These are phyloP conservation scores for Erysimum cheiri DNA, from an alignment of 441 rosid genomes.

Conservation along the genomic window DNA sequence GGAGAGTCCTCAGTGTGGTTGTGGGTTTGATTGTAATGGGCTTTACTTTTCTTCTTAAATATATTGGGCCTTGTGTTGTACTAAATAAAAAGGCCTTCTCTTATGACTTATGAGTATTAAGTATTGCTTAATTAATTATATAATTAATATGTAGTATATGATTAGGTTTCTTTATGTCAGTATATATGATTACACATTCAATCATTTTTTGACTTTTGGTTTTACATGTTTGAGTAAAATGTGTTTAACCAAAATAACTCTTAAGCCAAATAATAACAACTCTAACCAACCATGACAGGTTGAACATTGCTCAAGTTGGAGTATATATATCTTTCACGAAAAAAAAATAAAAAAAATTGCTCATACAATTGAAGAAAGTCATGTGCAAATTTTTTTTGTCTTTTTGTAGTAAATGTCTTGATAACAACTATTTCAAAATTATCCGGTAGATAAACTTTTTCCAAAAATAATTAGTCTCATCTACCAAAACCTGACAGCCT, in stretches of 20 bases:
- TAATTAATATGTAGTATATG: background rate
- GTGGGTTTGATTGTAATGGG: constrained; percentile 66
- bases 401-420: background rate
- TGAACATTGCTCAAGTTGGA: background rate
- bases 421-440: background rate
- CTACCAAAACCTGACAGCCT: constrained; percentile 22
- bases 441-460: background rate
- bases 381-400: constrained; percentile 18
- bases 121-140: background rate
- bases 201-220: background rate
- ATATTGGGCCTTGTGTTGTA: constrained; percentile 4
- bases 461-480: constrained; percentile 15
- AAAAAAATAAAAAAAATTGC: background rate
- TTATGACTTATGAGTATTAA: background rate
- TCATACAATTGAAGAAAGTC: background rate
- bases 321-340: background rate
- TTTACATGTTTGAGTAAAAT: background rate
- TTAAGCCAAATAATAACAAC: background rate
- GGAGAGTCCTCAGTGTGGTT: constrained; percentile 80
- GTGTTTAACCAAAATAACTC: background rate
- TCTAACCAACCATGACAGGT: background rate
- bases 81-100: constrained; percentile 24
- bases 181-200: background rate
- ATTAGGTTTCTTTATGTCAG: background rate
- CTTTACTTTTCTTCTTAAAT: constrained; percentile 33